These are phyloP conservation scores for Chytridiales sp. DNA, from an alignment of 371 early-diverging fungal species.

Conservation along the genomic window DNA sequence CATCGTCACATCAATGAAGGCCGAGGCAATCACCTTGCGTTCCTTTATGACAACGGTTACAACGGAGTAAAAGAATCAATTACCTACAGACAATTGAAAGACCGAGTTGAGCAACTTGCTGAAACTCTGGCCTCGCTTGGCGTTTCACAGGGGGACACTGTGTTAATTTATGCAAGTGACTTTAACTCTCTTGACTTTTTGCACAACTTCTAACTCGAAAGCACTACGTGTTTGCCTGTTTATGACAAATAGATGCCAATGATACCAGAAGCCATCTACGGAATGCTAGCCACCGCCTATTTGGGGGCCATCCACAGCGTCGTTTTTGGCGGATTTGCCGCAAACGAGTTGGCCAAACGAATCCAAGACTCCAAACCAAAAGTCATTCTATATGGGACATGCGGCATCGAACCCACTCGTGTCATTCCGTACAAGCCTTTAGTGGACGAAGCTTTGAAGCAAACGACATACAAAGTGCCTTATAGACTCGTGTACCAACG, in stretches of 20 bases:
- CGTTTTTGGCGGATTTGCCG: conserved; percentile 80
- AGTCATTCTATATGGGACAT: conserved; percentile 71
- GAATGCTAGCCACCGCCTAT: conserved; percentile 92
- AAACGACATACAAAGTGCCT: conserved; percentile 55
- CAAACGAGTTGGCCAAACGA: conserved; percentile 71
- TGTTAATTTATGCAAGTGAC: conserved; percentile 73
- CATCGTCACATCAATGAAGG: conserved; percentile 81
- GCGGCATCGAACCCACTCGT: conserved; percentile 72
- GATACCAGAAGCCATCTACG: conserved; percentile 90
- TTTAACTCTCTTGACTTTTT: neutral
- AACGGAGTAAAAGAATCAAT: conserved; percentile 56
- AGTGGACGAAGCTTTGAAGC: conserved; percentile 61
- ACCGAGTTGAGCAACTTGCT: conserved; percentile 74
- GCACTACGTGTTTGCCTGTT: neutral
- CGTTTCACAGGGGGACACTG: conserved; percentile 83
- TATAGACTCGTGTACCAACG: conserved; percentile 40
- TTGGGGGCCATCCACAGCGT: conserved; percentile 89
- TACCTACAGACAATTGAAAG: conserved; percentile 80
- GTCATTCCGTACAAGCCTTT: conserved; percentile 69
- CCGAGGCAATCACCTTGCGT: conserved; percentile 64
- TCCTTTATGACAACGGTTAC: conserved; percentile 85
- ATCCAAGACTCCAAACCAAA: conserved; percentile 76
- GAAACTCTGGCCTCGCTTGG: conserved; percentile 72
- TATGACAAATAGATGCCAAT: conserved; percentile 21
- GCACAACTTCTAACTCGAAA: conserved; percentile 6